Evolutionary conservation across 2,329 filamentous ascomycete genomes (phyloP).

Genomic region (Fonsecaea monophora): DNA sequence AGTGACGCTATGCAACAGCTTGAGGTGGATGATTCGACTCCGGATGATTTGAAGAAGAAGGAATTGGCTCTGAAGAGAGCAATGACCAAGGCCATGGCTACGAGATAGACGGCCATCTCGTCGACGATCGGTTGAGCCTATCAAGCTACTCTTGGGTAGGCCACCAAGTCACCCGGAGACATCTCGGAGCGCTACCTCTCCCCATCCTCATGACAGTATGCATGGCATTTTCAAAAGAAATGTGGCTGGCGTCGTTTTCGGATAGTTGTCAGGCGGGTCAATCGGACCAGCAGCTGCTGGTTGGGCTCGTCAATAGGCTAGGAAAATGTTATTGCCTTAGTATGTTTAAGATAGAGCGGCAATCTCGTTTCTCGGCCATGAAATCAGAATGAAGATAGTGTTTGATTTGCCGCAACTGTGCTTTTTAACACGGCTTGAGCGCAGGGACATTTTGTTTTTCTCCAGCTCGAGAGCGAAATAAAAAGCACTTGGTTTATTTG

Average conservation of each 20-base stretch:
- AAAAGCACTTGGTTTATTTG: no score
- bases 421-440: not conserved
- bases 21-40: conserved; percentile 87
- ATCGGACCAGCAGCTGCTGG: not conserved
- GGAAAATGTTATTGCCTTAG: conserved; percentile 18
- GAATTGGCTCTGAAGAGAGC: conserved; percentile 96
- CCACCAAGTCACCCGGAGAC: not conserved
- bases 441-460: not conserved
- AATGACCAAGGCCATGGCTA: conserved; percentile 97
- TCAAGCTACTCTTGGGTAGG: not conserved
- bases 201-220: conserved; percentile 22
- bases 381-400: conserved; percentile 8
- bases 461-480: not conserved
- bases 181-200: conserved; percentile 13
- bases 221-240: conserved; percentile 24
- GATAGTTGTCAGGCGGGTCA: conserved; percentile 21
- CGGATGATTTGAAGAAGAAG: conserved; percentile 99
- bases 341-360: conserved; percentile 29
- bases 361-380: conserved; percentile 11
- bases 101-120: conserved; percentile 68
- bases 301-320: conserved; percentile 2
- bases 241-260: conserved; percentile 28
- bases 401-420: not conserved
- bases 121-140: not conserved
- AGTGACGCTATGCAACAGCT: conserved; percentile 97